Percentiles rank a stretch among this genome's conserved stretches.
These are phyloP conservation scores for Mimosa bimucronata DNA, from an alignment of 306 rosid species.

Conservation along the genomic window DNA sequence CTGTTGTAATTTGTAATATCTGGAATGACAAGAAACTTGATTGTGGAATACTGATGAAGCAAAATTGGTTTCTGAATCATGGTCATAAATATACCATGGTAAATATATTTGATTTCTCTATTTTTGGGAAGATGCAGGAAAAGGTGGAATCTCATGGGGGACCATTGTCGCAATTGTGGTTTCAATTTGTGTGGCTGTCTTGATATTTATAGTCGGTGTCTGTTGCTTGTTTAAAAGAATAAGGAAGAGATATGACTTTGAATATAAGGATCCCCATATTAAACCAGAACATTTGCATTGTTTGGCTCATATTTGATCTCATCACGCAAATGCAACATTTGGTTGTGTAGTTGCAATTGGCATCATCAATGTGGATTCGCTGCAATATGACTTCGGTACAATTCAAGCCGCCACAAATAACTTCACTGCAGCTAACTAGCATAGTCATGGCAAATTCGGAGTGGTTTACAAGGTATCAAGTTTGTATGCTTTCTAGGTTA, in stretches of 20 bases:
- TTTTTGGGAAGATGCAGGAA: neutral
- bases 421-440: conserved; percentile 45
- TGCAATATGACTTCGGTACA: conserved; percentile 47
- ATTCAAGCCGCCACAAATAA: conserved; percentile 51
- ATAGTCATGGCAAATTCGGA: conserved; percentile 58
- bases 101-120: too few species aligned
- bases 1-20: too few species aligned
- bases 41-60: too few species aligned
- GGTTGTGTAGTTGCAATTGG: conserved; percentile 16
- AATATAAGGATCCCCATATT: conserved; percentile 12
- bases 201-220: conserved; percentile 25
- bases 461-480: conserved; percentile 51
- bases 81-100: neutral
- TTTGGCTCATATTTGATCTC: neutral
- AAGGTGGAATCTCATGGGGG: conserved; percentile 27
- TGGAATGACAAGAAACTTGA: too few species aligned
- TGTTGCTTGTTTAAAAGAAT: conserved; percentile 31
- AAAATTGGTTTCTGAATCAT: too few species aligned
- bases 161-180: conserved; percentile 42
- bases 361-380: conserved; percentile 24
- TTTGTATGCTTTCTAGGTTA: neutral
- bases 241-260: conserved; percentile 22
- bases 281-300: neutral
- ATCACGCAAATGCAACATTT: neutral
- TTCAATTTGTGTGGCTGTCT: conserved; percentile 13